Conservation (phyloP, 75 land plant species). For the Picea glauca region DNA sequence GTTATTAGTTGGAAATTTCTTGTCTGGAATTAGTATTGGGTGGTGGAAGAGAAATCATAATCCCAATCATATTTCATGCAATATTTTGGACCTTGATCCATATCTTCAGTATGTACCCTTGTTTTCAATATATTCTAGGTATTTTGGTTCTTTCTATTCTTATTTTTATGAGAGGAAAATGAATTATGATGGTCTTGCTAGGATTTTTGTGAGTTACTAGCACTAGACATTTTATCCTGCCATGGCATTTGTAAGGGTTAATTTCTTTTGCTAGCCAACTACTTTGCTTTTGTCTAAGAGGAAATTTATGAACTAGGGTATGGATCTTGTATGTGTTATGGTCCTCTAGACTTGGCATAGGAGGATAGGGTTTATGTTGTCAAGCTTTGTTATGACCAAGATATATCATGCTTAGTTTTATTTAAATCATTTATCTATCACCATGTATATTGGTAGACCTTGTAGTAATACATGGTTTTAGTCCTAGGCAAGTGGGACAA, state of each 20-base stretch:
- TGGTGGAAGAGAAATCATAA: constrained; percentile 94
- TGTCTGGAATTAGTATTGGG: constrained; percentile 68
- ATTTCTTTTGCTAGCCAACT: constrained; percentile 54
- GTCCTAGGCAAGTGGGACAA: constrained; percentile 54
- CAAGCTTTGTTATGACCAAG: constrained; percentile 46
- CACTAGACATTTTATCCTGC: no score
- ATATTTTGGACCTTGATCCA: constrained; percentile 75
- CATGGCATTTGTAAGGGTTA: constrained; percentile 61
- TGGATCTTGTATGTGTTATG: constrained; percentile 45
- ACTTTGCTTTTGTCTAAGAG: constrained; percentile 37
- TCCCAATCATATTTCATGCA: constrained; percentile 72
- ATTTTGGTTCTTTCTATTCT: constrained; percentile 50
- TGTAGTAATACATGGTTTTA: constrained; percentile 54
- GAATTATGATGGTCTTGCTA: constrained; percentile 44
- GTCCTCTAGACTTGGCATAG: constrained; percentile 77
- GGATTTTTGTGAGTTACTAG: no score
- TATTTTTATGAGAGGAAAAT: constrained; percentile 56
- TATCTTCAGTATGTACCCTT: constrained; percentile 82
- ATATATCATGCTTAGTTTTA: constrained; percentile 72
- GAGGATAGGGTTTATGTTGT: constrained; percentile 42
- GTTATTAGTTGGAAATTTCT: constrained; percentile 6
- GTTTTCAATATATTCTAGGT: constrained; percentile 57
- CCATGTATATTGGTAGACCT: constrained; percentile 54
- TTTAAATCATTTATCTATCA: constrained; percentile 65
- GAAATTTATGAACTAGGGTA: constrained; percentile 32